phyloP scores from a whole-genome alignment of 331 rosid species.

The Malus hybrid region DNA sequence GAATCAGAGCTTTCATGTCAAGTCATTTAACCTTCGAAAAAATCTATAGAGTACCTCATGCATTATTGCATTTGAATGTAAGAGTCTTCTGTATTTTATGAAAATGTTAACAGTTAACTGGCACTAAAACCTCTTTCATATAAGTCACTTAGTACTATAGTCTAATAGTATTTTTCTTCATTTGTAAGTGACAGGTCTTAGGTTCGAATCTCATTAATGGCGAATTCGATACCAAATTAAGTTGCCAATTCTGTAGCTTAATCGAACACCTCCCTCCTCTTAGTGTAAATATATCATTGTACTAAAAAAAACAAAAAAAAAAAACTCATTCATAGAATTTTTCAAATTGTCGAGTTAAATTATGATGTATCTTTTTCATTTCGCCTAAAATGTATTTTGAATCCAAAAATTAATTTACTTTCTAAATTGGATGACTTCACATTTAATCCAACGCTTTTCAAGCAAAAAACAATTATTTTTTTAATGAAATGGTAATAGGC shows the following conservation, averaged over 20 bases:
- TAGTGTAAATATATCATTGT: too few relatives aligned
- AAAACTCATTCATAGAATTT: too few relatives aligned
- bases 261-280: rapidly evolving
- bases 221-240: too few relatives aligned
- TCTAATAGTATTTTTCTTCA: rapidly evolving
- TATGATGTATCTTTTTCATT: neutral
- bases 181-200: too few relatives aligned
- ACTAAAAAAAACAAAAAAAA: too few relatives aligned
- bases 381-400: neutral
- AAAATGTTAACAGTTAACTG: too few relatives aligned
- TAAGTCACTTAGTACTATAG: too few relatives aligned
- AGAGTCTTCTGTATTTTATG: neutral
- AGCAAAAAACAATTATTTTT: neutral
- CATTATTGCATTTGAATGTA: neutral
- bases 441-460: neutral
- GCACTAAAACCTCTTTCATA: too few relatives aligned
- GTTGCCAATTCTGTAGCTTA: too few relatives aligned
- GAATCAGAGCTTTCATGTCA: neutral
- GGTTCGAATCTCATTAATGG: too few relatives aligned
- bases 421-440: neutral
- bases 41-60: neutral
- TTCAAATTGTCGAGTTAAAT: neutral
- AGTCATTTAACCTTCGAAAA: neutral
- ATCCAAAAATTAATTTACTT: neutral
- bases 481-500: neutral